These are phyloP conservation scores for Schwanniomyces sp. DNA, from an alignment of 805 yeast species.

Conservation along the genomic window DNA sequence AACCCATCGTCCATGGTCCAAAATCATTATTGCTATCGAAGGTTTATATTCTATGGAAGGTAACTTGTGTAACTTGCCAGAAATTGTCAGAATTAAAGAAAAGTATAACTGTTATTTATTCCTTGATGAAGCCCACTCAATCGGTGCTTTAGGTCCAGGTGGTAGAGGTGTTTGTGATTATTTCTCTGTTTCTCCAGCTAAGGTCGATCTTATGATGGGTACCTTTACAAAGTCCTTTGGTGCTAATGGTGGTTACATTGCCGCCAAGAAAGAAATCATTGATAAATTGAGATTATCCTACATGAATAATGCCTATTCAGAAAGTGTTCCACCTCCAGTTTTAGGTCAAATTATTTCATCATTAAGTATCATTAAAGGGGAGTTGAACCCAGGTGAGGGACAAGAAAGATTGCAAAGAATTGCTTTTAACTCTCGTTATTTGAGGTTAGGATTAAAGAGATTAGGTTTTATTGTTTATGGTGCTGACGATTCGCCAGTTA, in stretches of 20 bases:
- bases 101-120: slow-evolving; percentile 88
- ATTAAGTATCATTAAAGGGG: slow-evolving; percentile 75
- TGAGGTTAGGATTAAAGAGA: slow-evolving; percentile 86
- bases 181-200: slow-evolving; percentile 73
- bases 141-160: slow-evolving; percentile 95
- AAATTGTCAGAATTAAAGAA: slow-evolving; percentile 65
- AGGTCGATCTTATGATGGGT: slow-evolving; percentile 92
- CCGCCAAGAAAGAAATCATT: slow-evolving; percentile 68
- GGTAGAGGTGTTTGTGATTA: slow-evolving; percentile 97
- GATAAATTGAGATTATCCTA: slow-evolving; percentile 74
- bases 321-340: slow-evolving; percentile 88
- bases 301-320: slow-evolving; percentile 75
- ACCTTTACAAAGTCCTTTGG: slow-evolving; percentile 97
- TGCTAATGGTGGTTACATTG: slow-evolving; percentile 97
- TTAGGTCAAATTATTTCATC: slow-evolving; percentile 84
- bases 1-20: slow-evolving; percentile 95
- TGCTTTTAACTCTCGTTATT: slow-evolving; percentile 93
- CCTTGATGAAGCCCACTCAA: slow-evolving; percentile 97
- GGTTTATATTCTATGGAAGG: slow-evolving; percentile 95
- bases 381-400: slow-evolving; percentile 90
- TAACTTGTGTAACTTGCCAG: slow-evolving; percentile 80
- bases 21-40: slow-evolving; percentile 81
- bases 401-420: slow-evolving; percentile 85
- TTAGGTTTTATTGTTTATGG: slow-evolving; percentile 94
- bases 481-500: slow-evolving; percentile 93